A percentile compares a stretch with the other conserved stretches of the same genome.
These are phyloP conservation scores for Solanum chiquidenum DNA, from an alignment of 257 asterid species.

Conservation along the genomic window DNA sequence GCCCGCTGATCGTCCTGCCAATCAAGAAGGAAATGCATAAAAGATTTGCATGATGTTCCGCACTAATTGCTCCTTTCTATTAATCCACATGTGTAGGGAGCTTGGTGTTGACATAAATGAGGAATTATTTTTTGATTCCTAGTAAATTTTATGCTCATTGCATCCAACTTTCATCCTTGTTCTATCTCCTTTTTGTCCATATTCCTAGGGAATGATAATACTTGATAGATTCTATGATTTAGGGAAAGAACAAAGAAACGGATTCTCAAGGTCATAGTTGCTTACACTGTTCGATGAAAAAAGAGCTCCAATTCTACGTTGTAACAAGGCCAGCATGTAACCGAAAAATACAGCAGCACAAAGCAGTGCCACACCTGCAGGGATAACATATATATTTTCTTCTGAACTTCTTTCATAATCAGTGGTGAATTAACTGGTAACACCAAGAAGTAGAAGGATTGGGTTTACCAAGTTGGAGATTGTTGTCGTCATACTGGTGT, in stretches of 20 bases:
- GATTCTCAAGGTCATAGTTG: background rate
- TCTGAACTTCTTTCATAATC: background rate
- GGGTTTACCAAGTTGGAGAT: conserved; percentile 51
- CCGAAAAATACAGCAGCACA: conserved; percentile 77
- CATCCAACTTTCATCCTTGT: background rate
- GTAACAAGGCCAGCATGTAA: conserved; percentile 76
- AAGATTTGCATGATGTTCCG: background rate
- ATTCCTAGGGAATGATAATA: background rate
- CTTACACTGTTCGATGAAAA: conserved; percentile 50
- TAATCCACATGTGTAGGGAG: background rate
- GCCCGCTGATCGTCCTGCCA: conserved; percentile 21
- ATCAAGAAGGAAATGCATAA: background rate
- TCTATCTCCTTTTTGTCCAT: background rate
- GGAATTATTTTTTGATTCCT: background rate
- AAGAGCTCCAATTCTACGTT: conserved; percentile 43
- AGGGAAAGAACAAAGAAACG: background rate
- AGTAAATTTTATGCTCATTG: background rate
- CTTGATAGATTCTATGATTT: background rate
- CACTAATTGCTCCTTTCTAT: background rate
- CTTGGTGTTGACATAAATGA: background rate
- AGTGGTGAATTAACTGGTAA: background rate
- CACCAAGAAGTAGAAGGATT: background rate
- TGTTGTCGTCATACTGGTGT: conserved; percentile 36
- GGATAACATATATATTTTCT: background rate
- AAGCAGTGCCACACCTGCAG: conserved; percentile 78